Evolutionary conservation across 768 basidiomycete genomes (phyloP).

Genomic region (Sistotremastrum suecicum): DNA sequence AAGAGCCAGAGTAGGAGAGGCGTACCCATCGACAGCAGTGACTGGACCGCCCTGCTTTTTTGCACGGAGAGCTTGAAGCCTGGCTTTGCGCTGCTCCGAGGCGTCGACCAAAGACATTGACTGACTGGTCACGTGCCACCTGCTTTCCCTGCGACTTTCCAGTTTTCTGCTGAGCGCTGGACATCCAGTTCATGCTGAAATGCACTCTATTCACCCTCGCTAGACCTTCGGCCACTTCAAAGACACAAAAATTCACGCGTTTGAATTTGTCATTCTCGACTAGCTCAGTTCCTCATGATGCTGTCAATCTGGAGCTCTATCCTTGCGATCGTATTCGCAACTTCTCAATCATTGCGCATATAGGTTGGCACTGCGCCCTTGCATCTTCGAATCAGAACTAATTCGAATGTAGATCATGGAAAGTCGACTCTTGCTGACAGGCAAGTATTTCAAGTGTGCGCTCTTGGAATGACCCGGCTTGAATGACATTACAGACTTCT

Average conservation of each 20-base stretch:
- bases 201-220: too few species aligned
- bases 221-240: too few species aligned
- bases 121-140: not conserved
- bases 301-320: not conserved
- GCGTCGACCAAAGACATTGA: constrained; percentile 58
- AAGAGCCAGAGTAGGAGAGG: constrained; percentile 8
- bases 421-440: constrained; percentile 91
- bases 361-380: constrained; percentile 34
- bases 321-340: constrained; percentile 27
- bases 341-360: constrained; percentile 95
- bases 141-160: not conserved
- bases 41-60: constrained; percentile 47
- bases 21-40: constrained; percentile 27
- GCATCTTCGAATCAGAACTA: not conserved
- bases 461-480: constrained; percentile 1
- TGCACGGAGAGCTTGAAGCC: constrained; percentile 62
- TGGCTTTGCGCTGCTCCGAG: constrained; percentile 70
- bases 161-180: not conserved
- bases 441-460: constrained; percentile 21
- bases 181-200: too few species aligned
- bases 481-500: constrained; percentile 34
- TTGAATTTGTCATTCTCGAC: too few species aligned
- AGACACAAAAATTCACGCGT: too few species aligned
- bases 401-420: constrained; percentile 58
- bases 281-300: not conserved